phyloP scores from a whole-genome alignment of 2,329 filamentous ascomycete species.

The Scedosporium aurantiacum region DNA sequence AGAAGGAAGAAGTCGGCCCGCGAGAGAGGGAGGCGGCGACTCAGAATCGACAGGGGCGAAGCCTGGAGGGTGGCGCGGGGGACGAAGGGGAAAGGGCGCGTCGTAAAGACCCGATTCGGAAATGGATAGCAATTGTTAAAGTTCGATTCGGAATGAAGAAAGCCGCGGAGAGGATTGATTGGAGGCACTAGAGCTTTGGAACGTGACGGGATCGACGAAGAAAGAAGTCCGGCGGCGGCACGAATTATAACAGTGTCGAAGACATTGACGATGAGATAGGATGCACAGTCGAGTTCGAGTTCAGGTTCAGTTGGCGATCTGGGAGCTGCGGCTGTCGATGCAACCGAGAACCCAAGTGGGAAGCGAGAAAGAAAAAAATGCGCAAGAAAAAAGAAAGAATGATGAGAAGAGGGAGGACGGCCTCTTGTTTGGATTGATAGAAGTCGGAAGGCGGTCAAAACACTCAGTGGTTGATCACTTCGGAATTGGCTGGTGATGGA shows the following conservation, averaged over 20 bases:
- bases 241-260: background rate
- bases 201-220: background rate
- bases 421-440: background rate
- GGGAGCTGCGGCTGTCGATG: background rate
- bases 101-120: background rate
- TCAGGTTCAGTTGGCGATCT: background rate
- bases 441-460: background rate
- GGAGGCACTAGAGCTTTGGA: background rate
- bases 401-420: background rate
- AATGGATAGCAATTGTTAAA: background rate
- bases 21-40: constrained; percentile 10
- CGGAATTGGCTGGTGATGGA: background rate
- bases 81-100: constrained; percentile 3
- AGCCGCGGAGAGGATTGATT: background rate
- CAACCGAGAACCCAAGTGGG: background rate
- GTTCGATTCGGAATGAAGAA: background rate
- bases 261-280: background rate
- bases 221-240: background rate
- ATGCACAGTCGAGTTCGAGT: background rate
- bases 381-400: background rate
- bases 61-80: constrained; percentile 6
- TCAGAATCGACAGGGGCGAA: constrained; percentile 6
- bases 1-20: background rate
- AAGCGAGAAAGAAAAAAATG: background rate
- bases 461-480: background rate